Conservation (phyloP, 192 early-diverging fungal genomes). For the Podila verticillata region DNA sequence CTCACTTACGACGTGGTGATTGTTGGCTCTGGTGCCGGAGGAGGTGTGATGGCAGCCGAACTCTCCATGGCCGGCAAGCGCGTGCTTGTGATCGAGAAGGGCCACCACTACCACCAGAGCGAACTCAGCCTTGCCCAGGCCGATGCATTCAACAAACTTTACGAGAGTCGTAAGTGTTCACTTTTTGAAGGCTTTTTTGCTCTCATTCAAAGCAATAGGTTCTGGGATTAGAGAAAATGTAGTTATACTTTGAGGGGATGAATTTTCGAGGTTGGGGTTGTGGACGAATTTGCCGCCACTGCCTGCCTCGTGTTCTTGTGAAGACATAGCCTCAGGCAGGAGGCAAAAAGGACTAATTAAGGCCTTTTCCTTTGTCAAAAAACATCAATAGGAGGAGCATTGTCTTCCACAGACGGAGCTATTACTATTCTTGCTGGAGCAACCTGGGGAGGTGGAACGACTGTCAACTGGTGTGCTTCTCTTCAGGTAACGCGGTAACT, state of each 20-base stretch:
- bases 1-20: conserved; percentile 70
- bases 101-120: conserved; percentile 60
- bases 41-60: conserved; percentile 72
- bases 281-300: too few relatives aligned
- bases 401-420: conserved; percentile 61
- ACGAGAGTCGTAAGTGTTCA: conserved; percentile 57
- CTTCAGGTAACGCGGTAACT: conserved; percentile 52
- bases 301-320: too few relatives aligned
- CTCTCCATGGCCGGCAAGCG: conserved; percentile 71
- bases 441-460: conserved; percentile 82
- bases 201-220: too few relatives aligned
- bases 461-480: conserved; percentile 73
- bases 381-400: conserved; percentile 33
- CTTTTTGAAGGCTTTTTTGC: background rate
- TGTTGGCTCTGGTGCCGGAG: conserved; percentile 76
- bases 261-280: too few relatives aligned
- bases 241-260: background rate
- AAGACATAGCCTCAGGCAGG: too few relatives aligned
- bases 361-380: background rate
- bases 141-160: conserved; percentile 60
- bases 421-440: conserved; percentile 67
- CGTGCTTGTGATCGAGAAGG: conserved; percentile 82
- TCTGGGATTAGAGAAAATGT: background rate
- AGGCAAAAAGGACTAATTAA: too few relatives aligned
- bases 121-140: conserved; percentile 64